A percentile compares a stretch with the other conserved stretches of the same genome.
phyloP scores from a whole-genome alignment of 768 basidiomycete genomes.

The Mycena metata region DNA sequence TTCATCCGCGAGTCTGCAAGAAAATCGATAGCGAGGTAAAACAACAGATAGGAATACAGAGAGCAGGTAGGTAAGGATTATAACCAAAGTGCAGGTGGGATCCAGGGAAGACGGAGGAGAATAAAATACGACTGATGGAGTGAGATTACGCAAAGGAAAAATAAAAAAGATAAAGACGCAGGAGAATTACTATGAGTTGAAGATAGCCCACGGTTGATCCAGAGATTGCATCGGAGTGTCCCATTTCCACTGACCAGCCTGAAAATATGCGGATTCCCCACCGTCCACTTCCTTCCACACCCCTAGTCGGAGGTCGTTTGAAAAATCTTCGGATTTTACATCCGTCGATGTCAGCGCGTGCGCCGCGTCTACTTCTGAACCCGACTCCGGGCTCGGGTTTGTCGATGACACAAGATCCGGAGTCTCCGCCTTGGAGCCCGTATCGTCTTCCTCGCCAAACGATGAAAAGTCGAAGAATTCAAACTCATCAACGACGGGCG shows the following conservation, averaged over 20 bases:
- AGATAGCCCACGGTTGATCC: conserved; percentile 84
- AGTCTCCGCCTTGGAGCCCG: conserved; percentile 75
- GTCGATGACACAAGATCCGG: conserved; percentile 81
- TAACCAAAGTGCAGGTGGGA: conserved; percentile 57
- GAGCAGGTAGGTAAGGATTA: conserved; percentile 51
- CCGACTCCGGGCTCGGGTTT: conserved; percentile 83
- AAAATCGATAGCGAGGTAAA: conserved; percentile 69
- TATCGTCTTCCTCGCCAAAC: conserved; percentile 72
- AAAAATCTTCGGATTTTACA: conserved; percentile 66
- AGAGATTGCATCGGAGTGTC: conserved; percentile 73
- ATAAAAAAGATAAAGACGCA: conserved; percentile 50
- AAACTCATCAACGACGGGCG: conserved; percentile 61
- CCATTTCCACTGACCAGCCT: conserved; percentile 77
- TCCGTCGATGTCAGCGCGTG: conserved; percentile 63
- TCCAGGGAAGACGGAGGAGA: conserved; percentile 45
- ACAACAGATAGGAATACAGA: conserved; percentile 74
- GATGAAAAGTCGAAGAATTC: conserved; percentile 80
- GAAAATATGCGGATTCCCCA: conserved; percentile 80
- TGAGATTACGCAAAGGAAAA: conserved; percentile 46
- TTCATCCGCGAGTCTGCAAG: conserved; percentile 46
- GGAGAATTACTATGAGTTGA: conserved; percentile 62
- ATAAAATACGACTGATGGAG: conserved; percentile 49
- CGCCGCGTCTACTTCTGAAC: conserved; percentile 69
- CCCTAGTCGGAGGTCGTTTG: conserved; percentile 70
- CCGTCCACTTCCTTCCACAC: conserved; percentile 81